phyloP scores from a whole-genome alignment of 1,284 basidiomycete genomes.

The Phylloporus gajari region DNA sequence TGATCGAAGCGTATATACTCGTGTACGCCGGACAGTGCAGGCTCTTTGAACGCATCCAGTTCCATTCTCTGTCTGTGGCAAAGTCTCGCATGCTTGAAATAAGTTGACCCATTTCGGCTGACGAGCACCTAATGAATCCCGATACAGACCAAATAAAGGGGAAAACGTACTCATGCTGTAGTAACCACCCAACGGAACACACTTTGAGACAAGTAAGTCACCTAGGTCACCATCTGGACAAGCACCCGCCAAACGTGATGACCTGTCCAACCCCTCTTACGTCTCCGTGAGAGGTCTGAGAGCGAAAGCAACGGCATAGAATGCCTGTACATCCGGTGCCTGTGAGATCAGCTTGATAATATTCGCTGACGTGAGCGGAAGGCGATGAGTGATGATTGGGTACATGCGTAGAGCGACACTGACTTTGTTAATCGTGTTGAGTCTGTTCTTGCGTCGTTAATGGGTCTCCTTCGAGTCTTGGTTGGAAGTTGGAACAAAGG shows the following conservation, averaged over 20 bases:
- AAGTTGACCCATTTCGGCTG: slow-evolving; percentile 52
- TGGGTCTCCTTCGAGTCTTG: too few species aligned
- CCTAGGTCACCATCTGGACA: slow-evolving; percentile 65
- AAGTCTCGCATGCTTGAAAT: slow-evolving; percentile 65
- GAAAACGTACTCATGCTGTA: slow-evolving; percentile 57
- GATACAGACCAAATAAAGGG: neutral
- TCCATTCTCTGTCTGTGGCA: slow-evolving; percentile 66
- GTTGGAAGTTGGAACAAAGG: too few species aligned
- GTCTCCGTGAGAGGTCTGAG: slow-evolving; percentile 62
- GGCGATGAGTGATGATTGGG: too few species aligned
- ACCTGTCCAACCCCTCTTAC: slow-evolving; percentile 58
- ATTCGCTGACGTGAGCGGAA: slow-evolving; percentile 63
- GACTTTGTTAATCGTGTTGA: too few species aligned
- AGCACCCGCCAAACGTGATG: slow-evolving; percentile 60
- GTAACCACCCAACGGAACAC: slow-evolving; percentile 64
- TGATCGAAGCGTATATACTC: slow-evolving; percentile 58
- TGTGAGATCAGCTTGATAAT: slow-evolving; percentile 48
- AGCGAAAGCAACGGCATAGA: slow-evolving; percentile 34
- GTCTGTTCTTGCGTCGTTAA: too few species aligned
- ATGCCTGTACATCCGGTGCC: slow-evolving; percentile 26
- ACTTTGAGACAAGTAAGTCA: slow-evolving; percentile 60
- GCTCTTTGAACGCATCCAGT: slow-evolving; percentile 57
- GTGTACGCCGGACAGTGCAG: slow-evolving; percentile 41
- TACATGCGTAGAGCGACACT: too few species aligned
- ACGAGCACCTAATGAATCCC: neutral